phyloP scores from a whole-genome alignment of 768 basidiomycete genomes.

The Scleroderma citrinum region DNA sequence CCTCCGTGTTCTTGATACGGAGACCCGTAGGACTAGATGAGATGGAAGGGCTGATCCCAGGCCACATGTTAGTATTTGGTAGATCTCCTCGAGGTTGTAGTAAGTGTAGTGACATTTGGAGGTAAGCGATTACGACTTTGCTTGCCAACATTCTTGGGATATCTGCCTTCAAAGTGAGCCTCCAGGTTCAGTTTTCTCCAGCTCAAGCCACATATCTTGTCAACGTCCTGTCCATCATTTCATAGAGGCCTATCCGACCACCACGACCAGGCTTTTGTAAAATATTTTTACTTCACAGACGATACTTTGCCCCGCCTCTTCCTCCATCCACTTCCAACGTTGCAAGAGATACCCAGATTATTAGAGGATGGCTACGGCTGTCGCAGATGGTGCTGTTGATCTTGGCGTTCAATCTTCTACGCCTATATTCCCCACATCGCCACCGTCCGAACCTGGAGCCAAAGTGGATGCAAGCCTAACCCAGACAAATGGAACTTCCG shows the following conservation, averaged over 20 bases:
- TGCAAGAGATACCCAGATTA: constrained; percentile 2
- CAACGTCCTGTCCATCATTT: constrained; percentile 8
- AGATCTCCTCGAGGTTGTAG: too few relatives aligned
- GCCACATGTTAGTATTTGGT: too few relatives aligned
- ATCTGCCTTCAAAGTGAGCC: constrained; percentile 19
- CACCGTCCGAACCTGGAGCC: constrained; percentile 2
- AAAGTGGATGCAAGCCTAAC: background rate
- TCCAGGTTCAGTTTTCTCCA: constrained; percentile 23
- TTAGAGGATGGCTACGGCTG: constrained; percentile 17
- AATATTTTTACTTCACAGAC: background rate
- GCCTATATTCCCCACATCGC: background rate
- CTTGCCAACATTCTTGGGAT: constrained; percentile 4
- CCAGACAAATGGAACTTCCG: background rate
- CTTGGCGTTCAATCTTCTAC: constrained; percentile 8
- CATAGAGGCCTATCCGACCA: constrained; percentile 6
- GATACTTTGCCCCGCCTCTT: constrained; percentile 8
- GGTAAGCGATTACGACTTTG: constrained; percentile 18
- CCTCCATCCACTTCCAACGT: background rate
- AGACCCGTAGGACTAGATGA: too few relatives aligned
- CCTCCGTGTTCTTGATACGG: too few relatives aligned
- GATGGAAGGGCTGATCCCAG: too few relatives aligned
- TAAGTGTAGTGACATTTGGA: too few relatives aligned
- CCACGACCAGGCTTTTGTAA: background rate
- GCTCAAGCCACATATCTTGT: constrained; percentile 11
- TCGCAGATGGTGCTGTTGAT: constrained; percentile 23